Percentiles rank a stretch among this genome's conserved stretches.
Evolutionary conservation across 257 asterid species (phyloP).

Genomic region (Gardenia jasminoides): DNA sequence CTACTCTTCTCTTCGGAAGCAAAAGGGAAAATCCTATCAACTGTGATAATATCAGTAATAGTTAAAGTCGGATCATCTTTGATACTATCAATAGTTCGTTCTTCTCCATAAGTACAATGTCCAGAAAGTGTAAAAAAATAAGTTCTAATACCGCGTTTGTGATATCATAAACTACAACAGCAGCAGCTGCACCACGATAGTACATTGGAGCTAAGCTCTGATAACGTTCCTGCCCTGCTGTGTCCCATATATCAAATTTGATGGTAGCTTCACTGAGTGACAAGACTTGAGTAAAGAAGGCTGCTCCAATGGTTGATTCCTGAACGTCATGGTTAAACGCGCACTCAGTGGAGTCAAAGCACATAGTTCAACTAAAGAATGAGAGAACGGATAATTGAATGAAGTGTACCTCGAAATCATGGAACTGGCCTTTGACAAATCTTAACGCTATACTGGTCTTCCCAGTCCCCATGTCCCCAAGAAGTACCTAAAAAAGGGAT

Average conservation of each 20-base stretch:
- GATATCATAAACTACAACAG: conserved; percentile 30
- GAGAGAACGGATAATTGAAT: background rate
- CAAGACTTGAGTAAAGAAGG: conserved; percentile 36
- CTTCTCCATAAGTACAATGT: background rate
- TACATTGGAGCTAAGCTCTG: conserved; percentile 43
- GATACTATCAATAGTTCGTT: background rate
- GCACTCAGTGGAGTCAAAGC: background rate
- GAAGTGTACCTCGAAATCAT: conserved; percentile 25
- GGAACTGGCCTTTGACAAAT: conserved; percentile 40
- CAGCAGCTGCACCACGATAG: conserved; percentile 39
- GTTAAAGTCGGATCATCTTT: background rate
- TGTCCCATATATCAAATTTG: conserved; percentile 41
- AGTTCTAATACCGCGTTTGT: conserved; percentile 23
- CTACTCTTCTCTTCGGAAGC: background rate
- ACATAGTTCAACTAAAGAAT: background rate
- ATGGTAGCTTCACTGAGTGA: conserved; percentile 29
- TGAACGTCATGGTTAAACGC: conserved; percentile 5
- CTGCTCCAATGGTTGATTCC: conserved; percentile 44
- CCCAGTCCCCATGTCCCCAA: conserved; percentile 46
- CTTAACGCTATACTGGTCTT: conserved; percentile 37
- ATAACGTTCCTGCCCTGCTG: conserved; percentile 40
- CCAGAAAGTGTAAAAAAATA: background rate
- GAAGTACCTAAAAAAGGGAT: conserved; percentile 24
- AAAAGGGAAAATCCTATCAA: background rate
- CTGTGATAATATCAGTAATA: background rate